Percentiles rank a stretch among this genome's conserved stretches.
These are phyloP conservation scores for Trichosporon sp. DNA, from an alignment of 1,284 basidiomycete genomes.

Conservation along the genomic window DNA sequence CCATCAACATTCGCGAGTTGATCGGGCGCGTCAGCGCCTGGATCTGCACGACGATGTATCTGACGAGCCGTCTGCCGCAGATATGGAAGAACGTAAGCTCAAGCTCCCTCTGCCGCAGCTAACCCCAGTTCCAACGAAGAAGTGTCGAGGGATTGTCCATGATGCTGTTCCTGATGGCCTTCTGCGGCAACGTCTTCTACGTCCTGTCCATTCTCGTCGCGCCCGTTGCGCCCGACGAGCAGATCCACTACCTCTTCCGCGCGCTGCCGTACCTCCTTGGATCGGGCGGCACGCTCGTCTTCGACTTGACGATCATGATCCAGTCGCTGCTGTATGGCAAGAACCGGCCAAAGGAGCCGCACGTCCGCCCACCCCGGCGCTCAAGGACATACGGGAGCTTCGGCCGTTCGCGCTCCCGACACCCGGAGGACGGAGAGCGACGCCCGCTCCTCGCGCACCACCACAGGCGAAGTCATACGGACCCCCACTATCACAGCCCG, in stretches of 20 bases:
- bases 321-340: constrained; percentile 65
- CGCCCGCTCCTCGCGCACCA: constrained; percentile 2
- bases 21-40: constrained; percentile 88
- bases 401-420: constrained; percentile 18
- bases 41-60: constrained; percentile 85
- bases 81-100: constrained; percentile 93
- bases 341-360: constrained; percentile 43
- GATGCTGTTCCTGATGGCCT: constrained; percentile 86
- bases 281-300: constrained; percentile 82
- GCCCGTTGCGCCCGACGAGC: constrained; percentile 42
- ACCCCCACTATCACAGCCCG: not conserved
- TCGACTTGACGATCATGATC: constrained; percentile 80
- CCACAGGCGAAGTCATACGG: not conserved
- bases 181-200: constrained; percentile 86
- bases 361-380: constrained; percentile 27
- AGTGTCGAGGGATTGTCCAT: constrained; percentile 95
- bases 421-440: constrained; percentile 26
- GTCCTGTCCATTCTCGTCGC: constrained; percentile 73
- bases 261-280: constrained; percentile 70
- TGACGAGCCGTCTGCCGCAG: constrained; percentile 87
- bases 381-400: constrained; percentile 21
- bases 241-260: constrained; percentile 51
- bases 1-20: constrained; percentile 44
- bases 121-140: constrained; percentile 74
- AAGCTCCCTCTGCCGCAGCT: not conserved